These are phyloP conservation scores for Leccinellum albellum DNA, from an alignment of 768 basidiomycete species.

Conservation along the genomic window DNA sequence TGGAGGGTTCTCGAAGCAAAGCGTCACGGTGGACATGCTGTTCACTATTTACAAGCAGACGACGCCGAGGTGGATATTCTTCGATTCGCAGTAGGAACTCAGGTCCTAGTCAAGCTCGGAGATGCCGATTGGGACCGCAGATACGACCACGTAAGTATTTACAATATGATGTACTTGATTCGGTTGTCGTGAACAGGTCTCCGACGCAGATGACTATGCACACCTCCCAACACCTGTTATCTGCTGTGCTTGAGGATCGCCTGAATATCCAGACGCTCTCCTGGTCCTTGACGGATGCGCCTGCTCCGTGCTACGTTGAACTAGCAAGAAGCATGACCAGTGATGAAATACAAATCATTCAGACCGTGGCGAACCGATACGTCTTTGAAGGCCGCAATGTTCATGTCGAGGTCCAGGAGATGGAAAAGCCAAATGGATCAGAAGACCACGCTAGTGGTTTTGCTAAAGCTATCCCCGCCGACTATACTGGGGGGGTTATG, in stretches of 20 bases:
- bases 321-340: constrained; percentile 61
- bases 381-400: constrained; percentile 68
- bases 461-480: constrained; percentile 56
- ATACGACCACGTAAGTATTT: constrained; percentile 62
- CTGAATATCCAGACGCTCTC: constrained; percentile 68
- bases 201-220: constrained; percentile 70
- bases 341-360: constrained; percentile 60
- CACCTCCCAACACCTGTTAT: constrained; percentile 80
- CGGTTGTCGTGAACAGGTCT: neutral
- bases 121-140: constrained; percentile 60
- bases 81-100: constrained; percentile 48
- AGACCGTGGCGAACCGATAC: constrained; percentile 59
- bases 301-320: constrained; percentile 74
- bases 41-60: constrained; percentile 60
- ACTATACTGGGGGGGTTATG: constrained; percentile 74
- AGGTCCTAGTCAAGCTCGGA: constrained; percentile 52
- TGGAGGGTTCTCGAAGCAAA: constrained; percentile 67
- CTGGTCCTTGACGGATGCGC: constrained; percentile 73
- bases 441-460: constrained; percentile 48
- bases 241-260: constrained; percentile 67
- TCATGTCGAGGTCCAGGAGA: constrained; percentile 71
- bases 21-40: constrained; percentile 67
- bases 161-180: neutral
- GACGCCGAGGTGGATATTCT: constrained; percentile 39
- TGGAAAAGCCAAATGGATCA: constrained; percentile 39